Base-by-base conservation (phyloP, 2,329 filamentous ascomycete species). In the Colletotrichum camelliae region DNA sequence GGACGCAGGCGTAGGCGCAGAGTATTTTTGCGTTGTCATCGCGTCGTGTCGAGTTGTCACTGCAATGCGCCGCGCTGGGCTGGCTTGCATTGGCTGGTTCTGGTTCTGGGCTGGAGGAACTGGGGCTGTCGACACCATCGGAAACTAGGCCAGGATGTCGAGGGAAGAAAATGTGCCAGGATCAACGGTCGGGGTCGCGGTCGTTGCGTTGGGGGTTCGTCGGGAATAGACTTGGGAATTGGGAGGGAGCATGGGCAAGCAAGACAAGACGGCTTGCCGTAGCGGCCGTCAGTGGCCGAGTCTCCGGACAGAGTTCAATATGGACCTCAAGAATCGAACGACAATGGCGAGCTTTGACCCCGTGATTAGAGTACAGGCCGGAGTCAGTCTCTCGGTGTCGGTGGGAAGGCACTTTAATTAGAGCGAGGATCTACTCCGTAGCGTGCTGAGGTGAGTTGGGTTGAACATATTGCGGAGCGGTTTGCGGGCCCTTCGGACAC, bases 41-140 rank as follows among this genome's bases (percentile, higher is more conserved):
- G 66, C 27, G 60, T 43, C 35, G 60, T 74, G 67, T 57, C 58
- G 72, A 65, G 31, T 58, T 71, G 72, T 65, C 60, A 60, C 67
- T 70, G 69, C 61, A 31, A 74, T 35, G 66, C 72, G 72, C 43
- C 57, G 66, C 57, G 57, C 33, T 66, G 72, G 48, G 58, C 72
- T 29, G 67, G 58, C 33, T 55, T 68, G 58, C 43, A 70, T 66
- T 58, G 60, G 60, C 43, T 35, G 21, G 7, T 60, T 58, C 33
- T 48, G 21, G 27, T 60, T 58, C 33, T 48, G 21, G 27, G 35
- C 58, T 35, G 31, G 58, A 48, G n/a, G 43, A 67, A 21, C 64
- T 66, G 37, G 65, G n/a, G 16, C 29, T 39, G 31, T 33, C 31
- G 58, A 48, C 43, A 48, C 43, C 43, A 21, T 48, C 43, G 43